phyloP scores from a whole-genome alignment of 257 asterid species.

The Mitragyna speciosa region DNA sequence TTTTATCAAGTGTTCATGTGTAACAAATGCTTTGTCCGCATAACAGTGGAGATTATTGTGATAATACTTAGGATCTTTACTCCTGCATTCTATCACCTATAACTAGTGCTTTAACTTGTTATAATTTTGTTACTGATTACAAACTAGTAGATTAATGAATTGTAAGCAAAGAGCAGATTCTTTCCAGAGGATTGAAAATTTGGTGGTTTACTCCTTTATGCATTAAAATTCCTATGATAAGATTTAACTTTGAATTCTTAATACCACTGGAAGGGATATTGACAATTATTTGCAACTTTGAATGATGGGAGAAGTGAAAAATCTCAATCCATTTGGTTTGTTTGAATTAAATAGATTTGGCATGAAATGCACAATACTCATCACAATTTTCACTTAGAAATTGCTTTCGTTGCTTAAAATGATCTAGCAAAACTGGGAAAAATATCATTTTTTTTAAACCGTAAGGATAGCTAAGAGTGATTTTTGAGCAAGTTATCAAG shows the following conservation, averaged over 20 bases:
- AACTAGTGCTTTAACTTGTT: background rate
- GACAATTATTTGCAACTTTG: background rate
- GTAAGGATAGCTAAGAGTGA: background rate
- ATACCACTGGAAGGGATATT: no score
- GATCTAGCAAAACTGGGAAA: background rate
- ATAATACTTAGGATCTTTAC: no score
- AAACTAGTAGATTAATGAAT: background rate
- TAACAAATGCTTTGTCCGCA: background rate
- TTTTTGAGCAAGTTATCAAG: background rate
- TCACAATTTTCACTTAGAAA: background rate
- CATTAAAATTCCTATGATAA: no score
- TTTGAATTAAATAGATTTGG: background rate
- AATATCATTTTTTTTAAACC: background rate
- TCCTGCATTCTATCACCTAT: background rate
- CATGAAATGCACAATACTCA: no score
- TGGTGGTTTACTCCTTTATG: no score
- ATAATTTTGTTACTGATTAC: background rate
- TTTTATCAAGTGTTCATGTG: background rate
- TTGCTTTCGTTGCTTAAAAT: background rate
- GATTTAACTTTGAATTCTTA: no score
- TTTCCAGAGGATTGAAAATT: no score
- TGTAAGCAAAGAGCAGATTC: background rate
- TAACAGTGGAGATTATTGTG: no score
- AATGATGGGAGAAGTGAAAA: background rate
- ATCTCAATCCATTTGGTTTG: background rate